Evolutionary conservation across 345 rosid genomes (phyloP).

Genomic region (Turnera subulata): DNA sequence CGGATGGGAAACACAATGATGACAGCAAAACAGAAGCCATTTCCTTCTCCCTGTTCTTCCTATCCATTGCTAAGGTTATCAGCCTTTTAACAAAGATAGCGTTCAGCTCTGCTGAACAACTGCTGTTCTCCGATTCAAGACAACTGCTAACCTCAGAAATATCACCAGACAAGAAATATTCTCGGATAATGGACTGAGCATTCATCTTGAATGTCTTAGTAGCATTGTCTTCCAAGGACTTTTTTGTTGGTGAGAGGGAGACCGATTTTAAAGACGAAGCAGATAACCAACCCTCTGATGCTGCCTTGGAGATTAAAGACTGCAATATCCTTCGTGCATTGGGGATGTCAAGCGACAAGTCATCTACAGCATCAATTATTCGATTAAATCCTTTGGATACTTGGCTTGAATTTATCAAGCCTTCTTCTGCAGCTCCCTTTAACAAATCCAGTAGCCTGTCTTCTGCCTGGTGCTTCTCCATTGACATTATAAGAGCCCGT

Average conservation of each 20-base stretch:
- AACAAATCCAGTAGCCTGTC: constrained; percentile 49
- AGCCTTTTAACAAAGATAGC: constrained; percentile 67
- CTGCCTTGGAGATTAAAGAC: constrained; percentile 68
- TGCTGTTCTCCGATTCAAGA: constrained; percentile 51
- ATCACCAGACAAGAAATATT: constrained; percentile 71
- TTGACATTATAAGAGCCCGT: constrained; percentile 64
- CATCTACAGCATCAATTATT: constrained; percentile 65
- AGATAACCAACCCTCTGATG: constrained; percentile 84
- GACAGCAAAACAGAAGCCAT: constrained; percentile 82
- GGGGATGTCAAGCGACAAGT: constrained; percentile 76
- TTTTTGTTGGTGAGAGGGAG: constrained; percentile 32
- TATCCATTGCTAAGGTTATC: constrained; percentile 77
- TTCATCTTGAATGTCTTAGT: constrained; percentile 48
- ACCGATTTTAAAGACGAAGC: constrained; percentile 70
- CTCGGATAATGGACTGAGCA: constrained; percentile 64
- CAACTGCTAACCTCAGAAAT: constrained; percentile 55
- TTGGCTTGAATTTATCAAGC: constrained; percentile 74
- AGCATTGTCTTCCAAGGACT: constrained; percentile 34
- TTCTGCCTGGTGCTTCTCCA: constrained; percentile 65
- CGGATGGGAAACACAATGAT: constrained; percentile 62
- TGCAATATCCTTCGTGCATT: constrained; percentile 50
- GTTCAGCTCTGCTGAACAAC: constrained; percentile 45
- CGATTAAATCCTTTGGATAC: constrained; percentile 71
- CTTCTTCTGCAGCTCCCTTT: constrained; percentile 60
- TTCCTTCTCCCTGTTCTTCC: constrained; percentile 85